Evolutionary conservation across 2,329 filamentous ascomycete genomes (phyloP).

Genomic region (Coniella lustricola): DNA sequence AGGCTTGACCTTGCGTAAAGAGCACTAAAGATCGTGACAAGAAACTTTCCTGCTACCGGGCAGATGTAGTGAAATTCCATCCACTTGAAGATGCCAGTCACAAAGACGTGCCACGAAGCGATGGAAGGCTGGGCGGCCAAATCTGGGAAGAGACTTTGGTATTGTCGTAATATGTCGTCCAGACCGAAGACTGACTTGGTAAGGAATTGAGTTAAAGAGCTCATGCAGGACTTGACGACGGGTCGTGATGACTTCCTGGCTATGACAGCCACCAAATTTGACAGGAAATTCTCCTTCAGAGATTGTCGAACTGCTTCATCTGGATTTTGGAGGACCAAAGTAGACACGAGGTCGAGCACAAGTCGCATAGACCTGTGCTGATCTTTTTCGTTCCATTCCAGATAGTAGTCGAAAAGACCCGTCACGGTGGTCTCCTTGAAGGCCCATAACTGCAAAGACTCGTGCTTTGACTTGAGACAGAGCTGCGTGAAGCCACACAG

Average conservation of each 20-base stretch:
- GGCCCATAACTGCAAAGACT: constrained; percentile 39
- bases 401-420: constrained; percentile 53
- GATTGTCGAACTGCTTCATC: constrained; percentile 27
- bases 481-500: constrained; percentile 58
- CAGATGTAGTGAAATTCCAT: constrained; percentile 49
- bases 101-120: constrained; percentile 24
- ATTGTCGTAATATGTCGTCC: constrained; percentile 37
- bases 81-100: constrained; percentile 39
- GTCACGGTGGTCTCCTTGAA: constrained; percentile 42
- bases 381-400: constrained; percentile 62
- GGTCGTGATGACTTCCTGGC: constrained; percentile 53
- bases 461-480: constrained; percentile 42
- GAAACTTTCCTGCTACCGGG: constrained; percentile 53
- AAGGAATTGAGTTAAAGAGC: constrained; percentile 59
- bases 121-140: constrained; percentile 20
- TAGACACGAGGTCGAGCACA: constrained; percentile 50
- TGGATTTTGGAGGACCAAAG: constrained; percentile 45
- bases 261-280: constrained; percentile 51
- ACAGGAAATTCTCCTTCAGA: constrained; percentile 40
- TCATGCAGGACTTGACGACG: constrained; percentile 63
- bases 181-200: constrained; percentile 50
- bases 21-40: constrained; percentile 49
- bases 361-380: constrained; percentile 57
- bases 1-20: constrained; percentile 29
- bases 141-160: constrained; percentile 27